Base-by-base conservation (phyloP, 176 grass and related monocot genomes). In the Zizania latifolia region DNA sequence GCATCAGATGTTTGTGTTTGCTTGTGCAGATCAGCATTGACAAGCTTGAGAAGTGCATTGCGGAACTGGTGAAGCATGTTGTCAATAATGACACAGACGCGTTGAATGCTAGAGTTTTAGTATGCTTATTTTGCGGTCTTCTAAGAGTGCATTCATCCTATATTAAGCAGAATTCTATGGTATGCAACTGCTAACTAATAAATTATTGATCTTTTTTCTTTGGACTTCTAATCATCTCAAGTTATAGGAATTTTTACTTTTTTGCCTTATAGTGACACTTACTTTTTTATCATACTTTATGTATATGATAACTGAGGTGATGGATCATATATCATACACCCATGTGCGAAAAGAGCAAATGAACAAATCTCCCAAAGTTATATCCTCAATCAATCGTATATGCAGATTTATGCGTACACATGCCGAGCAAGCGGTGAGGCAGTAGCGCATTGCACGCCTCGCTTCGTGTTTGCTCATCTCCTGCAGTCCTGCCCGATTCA, bases 41-140 rank as follows among this genome's bases (percentile, higher is more conserved):
- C 24, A 80, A 91, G 39, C 74, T 88, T 60, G 90, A 89, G 12
- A 89, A 92, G 63, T 85, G 11, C 71, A 78, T 40, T 62, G 58
- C 30, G 23, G 90, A 89, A 70, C 60, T 97, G 84, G 83, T 84
- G 53, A 87, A 83, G 54, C 91, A 84, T 76, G 74, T 92, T 63
- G 87, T 89, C 67, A 89, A 48, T 80, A 78, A 56, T 68, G 86
- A 93, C 22, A 40, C 85, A 68, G 86, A 87, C 34, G 61, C 79
- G 75, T 83, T 93, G 40, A 93, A 97, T 90, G 58, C 59, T 65
- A 87, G 78, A 83, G 67, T 89, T 71, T 40, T 97, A 70, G 70
- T 87, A 69, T 93, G 83, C 72, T 87, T 93, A 83, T 97, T 93
- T 77, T 93, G 94, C 91, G 86, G 64, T 55, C 21, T 97, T 22